Conservation (phyloP, 2,329 filamentous ascomycete genomes). For the Colletotrichum cordylinicola region DNA sequence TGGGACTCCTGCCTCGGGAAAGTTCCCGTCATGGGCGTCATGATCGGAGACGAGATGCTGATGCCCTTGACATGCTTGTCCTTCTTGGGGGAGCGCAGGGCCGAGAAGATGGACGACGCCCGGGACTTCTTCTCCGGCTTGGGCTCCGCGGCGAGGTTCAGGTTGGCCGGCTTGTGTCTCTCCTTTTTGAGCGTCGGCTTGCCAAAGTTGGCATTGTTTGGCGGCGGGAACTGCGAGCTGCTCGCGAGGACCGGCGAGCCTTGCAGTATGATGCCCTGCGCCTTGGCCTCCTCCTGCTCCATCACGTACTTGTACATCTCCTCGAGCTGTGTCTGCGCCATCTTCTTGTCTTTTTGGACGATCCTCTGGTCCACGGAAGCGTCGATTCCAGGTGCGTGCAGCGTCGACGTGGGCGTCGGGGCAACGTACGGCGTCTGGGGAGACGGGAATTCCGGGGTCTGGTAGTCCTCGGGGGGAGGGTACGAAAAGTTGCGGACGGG, state of each 20-base stretch:
- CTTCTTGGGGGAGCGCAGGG: conserved; percentile 65
- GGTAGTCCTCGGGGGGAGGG: conserved; percentile 45
- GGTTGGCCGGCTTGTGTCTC: conserved; percentile 52
- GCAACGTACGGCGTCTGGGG: conserved; percentile 46
- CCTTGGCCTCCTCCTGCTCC: conserved; percentile 80
- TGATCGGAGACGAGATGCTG: conserved; percentile 69
- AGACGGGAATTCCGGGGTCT: conserved; percentile 35
- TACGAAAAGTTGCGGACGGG: conserved; percentile 56
- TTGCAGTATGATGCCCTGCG: conserved; percentile 57
- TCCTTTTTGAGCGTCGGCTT: conserved; percentile 43
- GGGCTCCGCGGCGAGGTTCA: conserved; percentile 48
- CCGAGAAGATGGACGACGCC: conserved; percentile 64
- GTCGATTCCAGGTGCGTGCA: conserved; percentile 64
- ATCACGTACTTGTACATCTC: conserved; percentile 91
- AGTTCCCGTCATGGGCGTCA: conserved; percentile 66
- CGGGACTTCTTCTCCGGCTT: conserved; percentile 59
- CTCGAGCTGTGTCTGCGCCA: conserved; percentile 84
- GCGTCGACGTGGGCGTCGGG: conserved; percentile 53
- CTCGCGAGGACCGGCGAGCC: conserved; percentile 40
- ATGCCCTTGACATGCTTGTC: conserved; percentile 58
- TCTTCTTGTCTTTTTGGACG: conserved; percentile 74
- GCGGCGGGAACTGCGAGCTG: conserved; percentile 28
- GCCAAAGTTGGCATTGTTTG: conserved; percentile 36
- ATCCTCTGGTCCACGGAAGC: conserved; percentile 79
- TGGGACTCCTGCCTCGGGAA: conserved; percentile 61